phyloP scores from a whole-genome alignment of 495 filamentous ascomycete species.

The Aspergillus baeticus region DNA sequence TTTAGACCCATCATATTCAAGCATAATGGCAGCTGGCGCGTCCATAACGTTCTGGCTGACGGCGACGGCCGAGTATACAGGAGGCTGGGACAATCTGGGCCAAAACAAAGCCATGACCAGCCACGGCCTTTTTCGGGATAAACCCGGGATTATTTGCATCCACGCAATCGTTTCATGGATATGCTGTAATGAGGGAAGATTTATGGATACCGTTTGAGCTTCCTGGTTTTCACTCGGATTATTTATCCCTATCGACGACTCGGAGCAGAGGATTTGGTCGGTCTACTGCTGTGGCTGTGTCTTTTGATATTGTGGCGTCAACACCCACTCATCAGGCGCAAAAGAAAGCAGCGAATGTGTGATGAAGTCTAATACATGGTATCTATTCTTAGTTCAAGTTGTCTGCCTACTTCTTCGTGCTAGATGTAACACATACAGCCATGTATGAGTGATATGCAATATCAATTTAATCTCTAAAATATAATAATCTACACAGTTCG shows the following conservation, averaged over 20 bases:
- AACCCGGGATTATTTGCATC: not conserved
- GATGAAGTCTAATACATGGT: not conserved
- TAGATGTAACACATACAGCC: not conserved
- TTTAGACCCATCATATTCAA: conserved; percentile 18
- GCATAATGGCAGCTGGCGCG: conserved; percentile 22
- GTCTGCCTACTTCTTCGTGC: not conserved
- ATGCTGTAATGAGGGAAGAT: not conserved
- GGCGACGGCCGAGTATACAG: conserved; percentile 17
- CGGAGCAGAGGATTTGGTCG: not conserved
- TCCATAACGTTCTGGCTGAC: conserved; percentile 17
- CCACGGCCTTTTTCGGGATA: conserved; percentile 16
- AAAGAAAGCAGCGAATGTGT: not conserved
- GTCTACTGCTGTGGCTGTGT: not conserved
- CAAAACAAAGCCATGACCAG: conserved; percentile 18
- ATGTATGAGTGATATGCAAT: too few relatives aligned
- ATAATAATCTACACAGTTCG: too few relatives aligned
- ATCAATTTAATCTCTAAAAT: too few relatives aligned
- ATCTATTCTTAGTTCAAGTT: conserved; percentile 1
- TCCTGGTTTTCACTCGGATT: not conserved
- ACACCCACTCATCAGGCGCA: not conserved
- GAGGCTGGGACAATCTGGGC: conserved; percentile 21
- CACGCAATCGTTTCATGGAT: conserved; percentile 9
- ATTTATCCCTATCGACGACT: not conserved
- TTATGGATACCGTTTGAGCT: not conserved
- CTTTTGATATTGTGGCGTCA: not conserved